Conservation (phyloP, 169 alveolate species). For the Cryptosporidium baileyi region DNA sequence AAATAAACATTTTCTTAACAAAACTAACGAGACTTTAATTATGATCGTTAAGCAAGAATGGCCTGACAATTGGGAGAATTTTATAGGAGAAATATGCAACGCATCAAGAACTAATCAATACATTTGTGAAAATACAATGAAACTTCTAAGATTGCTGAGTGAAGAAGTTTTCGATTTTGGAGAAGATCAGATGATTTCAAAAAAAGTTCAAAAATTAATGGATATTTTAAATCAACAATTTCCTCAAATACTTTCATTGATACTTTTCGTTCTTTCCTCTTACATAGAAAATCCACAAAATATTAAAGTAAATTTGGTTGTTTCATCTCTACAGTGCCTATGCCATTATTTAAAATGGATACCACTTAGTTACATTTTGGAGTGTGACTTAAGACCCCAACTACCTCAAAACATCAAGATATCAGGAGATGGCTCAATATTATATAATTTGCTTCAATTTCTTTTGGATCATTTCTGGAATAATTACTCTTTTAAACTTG, state of each 20-base stretch:
- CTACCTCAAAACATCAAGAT: slow-evolving; percentile 20
- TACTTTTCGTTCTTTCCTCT: slow-evolving; percentile 86
- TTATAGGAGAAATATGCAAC: slow-evolving; percentile 97
- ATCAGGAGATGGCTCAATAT: background rate
- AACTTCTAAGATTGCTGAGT: slow-evolving; percentile 93
- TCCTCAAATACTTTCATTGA: slow-evolving; percentile 81
- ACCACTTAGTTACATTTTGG: slow-evolving; percentile 92
- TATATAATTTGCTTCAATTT: slow-evolving; percentile 76
- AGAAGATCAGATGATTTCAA: slow-evolving; percentile 86
- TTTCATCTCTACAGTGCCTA: slow-evolving; percentile 89
- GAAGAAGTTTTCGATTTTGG: slow-evolving; percentile 95
- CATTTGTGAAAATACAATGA: slow-evolving; percentile 97
- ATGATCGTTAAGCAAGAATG: slow-evolving; percentile 95
- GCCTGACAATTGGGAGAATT: slow-evolving; percentile 98
- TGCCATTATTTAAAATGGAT: slow-evolving; percentile 93
- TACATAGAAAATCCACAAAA: slow-evolving; percentile 81
- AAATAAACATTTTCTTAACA: slow-evolving; percentile 84
- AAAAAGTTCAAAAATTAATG: slow-evolving; percentile 82
- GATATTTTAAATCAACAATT: slow-evolving; percentile 79
- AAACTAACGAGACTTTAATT: slow-evolving; percentile 85
- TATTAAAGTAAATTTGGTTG: slow-evolving; percentile 83
- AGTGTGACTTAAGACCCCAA: slow-evolving; percentile 74
- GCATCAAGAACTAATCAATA: slow-evolving; percentile 92
- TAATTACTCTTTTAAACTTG: slow-evolving; percentile 86
- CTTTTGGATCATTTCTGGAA: slow-evolving; percentile 90